Evolutionary conservation across 2,329 filamentous ascomycete genomes (phyloP).

Genomic region (Trichoderma aggressivum): DNA sequence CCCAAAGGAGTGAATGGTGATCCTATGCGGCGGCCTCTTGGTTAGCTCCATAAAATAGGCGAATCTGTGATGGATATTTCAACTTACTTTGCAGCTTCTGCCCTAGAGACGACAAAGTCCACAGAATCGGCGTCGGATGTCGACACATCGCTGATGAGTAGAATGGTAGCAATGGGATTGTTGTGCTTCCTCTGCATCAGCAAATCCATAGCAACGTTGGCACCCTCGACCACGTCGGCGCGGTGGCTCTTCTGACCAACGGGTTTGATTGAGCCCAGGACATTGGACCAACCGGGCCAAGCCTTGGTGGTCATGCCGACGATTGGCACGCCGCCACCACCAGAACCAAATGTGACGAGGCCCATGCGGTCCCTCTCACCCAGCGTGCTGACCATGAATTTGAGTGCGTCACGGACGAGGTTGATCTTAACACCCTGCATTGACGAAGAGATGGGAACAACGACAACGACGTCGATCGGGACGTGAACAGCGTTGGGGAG

Average conservation of each 20-base stretch:
- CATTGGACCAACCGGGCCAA: slow-evolving; percentile 87
- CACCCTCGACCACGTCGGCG: slow-evolving; percentile 94
- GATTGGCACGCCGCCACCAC: slow-evolving; percentile 85
- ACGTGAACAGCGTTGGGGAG: slow-evolving; percentile 66
- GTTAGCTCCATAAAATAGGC: slow-evolving; percentile 23
- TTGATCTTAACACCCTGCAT: slow-evolving; percentile 99
- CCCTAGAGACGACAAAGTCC: slow-evolving; percentile 94
- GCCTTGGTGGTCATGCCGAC: slow-evolving; percentile 98
- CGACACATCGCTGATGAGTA: slow-evolving; percentile 95
- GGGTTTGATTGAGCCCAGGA: slow-evolving; percentile 82
- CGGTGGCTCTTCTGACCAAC: slow-evolving; percentile 95
- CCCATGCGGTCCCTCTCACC: slow-evolving; percentile 96
- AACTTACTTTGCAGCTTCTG: slow-evolving; percentile 90
- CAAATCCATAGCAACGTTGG: slow-evolving; percentile 96
- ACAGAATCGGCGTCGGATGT: slow-evolving; percentile 93
- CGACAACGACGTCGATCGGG: slow-evolving; percentile 90
- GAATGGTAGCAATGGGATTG: slow-evolving; percentile 91
- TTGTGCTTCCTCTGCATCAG: slow-evolving; percentile 96
- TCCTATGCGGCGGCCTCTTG: slow-evolving; percentile 47
- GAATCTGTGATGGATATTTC: not conserved
- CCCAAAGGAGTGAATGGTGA: slow-evolving; percentile 94
- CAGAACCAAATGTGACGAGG: slow-evolving; percentile 93
- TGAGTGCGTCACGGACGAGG: slow-evolving; percentile 82
- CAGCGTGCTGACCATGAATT: slow-evolving; percentile 84
- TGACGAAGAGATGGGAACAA: slow-evolving; percentile 94